These are phyloP conservation scores for Solanum verrucosum DNA, from an alignment of 257 asterid species.

Conservation along the genomic window DNA sequence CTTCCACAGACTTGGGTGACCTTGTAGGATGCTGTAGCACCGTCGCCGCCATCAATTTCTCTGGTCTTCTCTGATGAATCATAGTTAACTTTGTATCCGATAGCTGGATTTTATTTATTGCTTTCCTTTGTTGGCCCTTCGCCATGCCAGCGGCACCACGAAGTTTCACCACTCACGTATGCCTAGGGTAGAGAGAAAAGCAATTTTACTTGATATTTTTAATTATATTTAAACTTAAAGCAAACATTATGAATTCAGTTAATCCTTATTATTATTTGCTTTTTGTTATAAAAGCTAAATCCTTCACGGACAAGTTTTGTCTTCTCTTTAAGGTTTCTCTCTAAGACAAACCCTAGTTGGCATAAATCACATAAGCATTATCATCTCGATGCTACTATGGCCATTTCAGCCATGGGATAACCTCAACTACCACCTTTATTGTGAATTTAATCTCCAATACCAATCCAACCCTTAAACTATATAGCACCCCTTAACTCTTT, in stretches of 20 bases:
- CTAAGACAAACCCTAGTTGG: too few relatives aligned
- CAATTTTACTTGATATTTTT: too few relatives aligned
- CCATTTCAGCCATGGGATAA: neutral
- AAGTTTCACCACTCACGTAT: neutral
- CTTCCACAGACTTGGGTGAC: neutral
- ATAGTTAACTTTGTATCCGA: neutral
- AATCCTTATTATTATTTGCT: neutral
- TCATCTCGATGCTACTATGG: neutral
- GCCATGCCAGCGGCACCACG: neutral
- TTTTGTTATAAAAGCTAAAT: too few relatives aligned
- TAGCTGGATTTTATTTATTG: too few relatives aligned
- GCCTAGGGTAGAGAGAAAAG: neutral
- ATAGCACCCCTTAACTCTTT: too few relatives aligned
- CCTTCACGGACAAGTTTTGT: neutral
- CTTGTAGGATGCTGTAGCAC: neutral
- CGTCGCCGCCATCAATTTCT: neutral
- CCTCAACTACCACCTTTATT: too few relatives aligned
- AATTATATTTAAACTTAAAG: too few relatives aligned
- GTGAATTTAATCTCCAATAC: too few relatives aligned
- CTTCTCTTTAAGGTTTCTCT: neutral
- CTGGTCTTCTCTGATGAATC: too few relatives aligned
- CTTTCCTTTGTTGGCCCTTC: neutral
- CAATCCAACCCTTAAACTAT: too few relatives aligned
- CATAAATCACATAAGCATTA: too few relatives aligned
- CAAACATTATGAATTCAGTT: neutral